Base-by-base conservation (phyloP, 441 rosid genomes). In the Arabidopsis hybrid region DNA sequence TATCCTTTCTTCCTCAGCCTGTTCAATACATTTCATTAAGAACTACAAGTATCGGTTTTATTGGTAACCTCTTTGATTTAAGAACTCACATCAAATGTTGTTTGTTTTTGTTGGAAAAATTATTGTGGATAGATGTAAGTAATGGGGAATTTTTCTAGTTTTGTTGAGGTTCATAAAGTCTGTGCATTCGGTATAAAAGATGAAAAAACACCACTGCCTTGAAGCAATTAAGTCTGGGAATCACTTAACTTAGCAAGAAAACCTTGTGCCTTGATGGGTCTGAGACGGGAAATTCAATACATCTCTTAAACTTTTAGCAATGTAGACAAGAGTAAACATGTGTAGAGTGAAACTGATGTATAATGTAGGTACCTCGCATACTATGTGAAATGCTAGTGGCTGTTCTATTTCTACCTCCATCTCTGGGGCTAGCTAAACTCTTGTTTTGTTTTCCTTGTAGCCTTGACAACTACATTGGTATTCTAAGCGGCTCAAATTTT, bases 401-500 rank as follows among this genome's bases (percentile, higher is more conserved):
- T 36, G 32, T n/a, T 64, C 0, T 21, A 31, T 45, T 46, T 10
- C 56, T 2, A 46, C 29, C 7, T 51, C 5, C 6, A 43, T 9
- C 61, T 61, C 32, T 10, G 6, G 29, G 10, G 45, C 38, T 65
- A 16, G 67, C 11, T 40, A 29, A 66, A 29, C 56, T 57, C 49
- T 56, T 3, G 21, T 32, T 60, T 71, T 49, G 17, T 61, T 72
- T 72, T 67, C 68, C 34, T 10, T 78, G 77, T 60, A 94, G 99
- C 77, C 26, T 40, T 47, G 97, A 94, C 65, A 65, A 88, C 84
- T 55, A 71, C 1, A 65, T 90, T 51, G 83, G 97, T 32, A 60
- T 90, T 34, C 66, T 72, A 45, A 83, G 87, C 46, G 95, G 95
- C 32, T 45, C 71, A 46, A 85, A 88, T 73, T 90, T 80, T 63